Percentiles rank a stretch among this genome's conserved stretches.
phyloP scores from a whole-genome alignment of 1,284 basidiomycete genomes.

The Leccinum solheimii region DNA sequence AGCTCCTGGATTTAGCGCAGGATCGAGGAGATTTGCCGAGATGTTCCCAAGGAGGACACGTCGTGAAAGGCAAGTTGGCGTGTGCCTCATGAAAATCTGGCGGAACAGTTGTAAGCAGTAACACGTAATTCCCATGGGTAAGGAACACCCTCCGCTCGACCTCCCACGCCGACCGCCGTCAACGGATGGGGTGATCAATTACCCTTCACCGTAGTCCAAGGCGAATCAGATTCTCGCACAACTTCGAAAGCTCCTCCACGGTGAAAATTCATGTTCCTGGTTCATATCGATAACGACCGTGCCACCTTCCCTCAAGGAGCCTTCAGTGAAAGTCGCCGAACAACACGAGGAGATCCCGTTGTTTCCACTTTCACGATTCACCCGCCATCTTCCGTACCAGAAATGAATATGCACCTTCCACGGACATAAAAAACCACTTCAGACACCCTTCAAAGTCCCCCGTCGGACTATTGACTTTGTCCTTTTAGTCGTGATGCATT shows the following conservation, averaged over 20 bases:
- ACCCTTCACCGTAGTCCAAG: constrained; percentile 10
- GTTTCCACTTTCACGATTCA: neutral
- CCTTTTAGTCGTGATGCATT: neutral
- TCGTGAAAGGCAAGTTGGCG: constrained; percentile 8
- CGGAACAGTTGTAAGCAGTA: constrained; percentile 16
- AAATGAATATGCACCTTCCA: constrained; percentile 1
- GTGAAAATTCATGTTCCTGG: constrained; percentile 16
- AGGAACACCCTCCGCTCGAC: neutral
- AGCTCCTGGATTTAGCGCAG: constrained; percentile 1
- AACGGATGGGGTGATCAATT: constrained; percentile 6
- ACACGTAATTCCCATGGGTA: constrained; percentile 21
- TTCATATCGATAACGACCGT: constrained; percentile 3
- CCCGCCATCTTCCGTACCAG: neutral
- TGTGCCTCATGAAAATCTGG: constrained; percentile 30
- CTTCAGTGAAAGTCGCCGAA: neutral
- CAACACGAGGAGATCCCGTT: neutral
- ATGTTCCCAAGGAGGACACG: constrained; percentile 28
- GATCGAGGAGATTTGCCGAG: constrained; percentile 24
- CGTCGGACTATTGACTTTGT: neutral
- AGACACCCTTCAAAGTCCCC: neutral
- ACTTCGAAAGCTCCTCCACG: constrained; percentile 1
- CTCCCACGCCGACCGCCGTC: constrained; percentile 18
- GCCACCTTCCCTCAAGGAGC: constrained; percentile 4
- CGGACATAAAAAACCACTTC: neutral
- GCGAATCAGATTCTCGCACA: constrained; percentile 13